These are phyloP conservation scores for Trichoderma gracile DNA, from an alignment of 2,329 filamentous ascomycete genomes.

Conservation along the genomic window DNA sequence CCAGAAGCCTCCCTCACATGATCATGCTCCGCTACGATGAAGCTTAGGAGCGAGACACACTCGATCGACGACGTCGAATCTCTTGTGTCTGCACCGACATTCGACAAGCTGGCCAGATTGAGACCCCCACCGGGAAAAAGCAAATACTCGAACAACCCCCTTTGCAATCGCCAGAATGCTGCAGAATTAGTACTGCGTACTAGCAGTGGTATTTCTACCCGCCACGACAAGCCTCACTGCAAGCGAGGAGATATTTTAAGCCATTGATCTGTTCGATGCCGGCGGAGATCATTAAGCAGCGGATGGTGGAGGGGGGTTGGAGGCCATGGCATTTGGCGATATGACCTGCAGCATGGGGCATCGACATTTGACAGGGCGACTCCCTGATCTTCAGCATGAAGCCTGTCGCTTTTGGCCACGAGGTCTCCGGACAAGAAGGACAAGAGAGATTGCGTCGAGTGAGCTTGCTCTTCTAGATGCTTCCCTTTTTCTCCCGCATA, in stretches of 20 bases:
- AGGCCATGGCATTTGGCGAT: constrained; percentile 12
- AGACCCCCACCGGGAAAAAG: constrained; percentile 14
- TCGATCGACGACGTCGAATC: not conserved
- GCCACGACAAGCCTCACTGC: not conserved
- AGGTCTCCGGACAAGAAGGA: not conserved
- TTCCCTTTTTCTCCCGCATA: constrained; percentile 12
- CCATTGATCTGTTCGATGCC: constrained; percentile 10
- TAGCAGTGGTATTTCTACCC: not conserved
- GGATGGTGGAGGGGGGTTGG: constrained; percentile 10
- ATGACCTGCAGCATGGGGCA: constrained; percentile 20
- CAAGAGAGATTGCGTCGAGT: constrained; percentile 11
- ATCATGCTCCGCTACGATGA: not conserved
- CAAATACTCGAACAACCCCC: constrained; percentile 12
- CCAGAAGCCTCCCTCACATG: constrained; percentile 15
- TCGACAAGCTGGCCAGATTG: constrained; percentile 14
- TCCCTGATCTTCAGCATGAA: constrained; percentile 8
- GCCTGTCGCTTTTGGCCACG: constrained; percentile 12
- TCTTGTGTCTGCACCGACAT: not conserved
- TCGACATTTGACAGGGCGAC: constrained; percentile 4
- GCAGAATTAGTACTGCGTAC: not conserved
- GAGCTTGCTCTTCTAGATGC: constrained; percentile 1
- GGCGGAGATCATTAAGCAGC: constrained; percentile 14
- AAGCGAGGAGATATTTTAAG: constrained; percentile 24
- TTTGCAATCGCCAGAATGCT: constrained; percentile 18
- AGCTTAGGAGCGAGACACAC: not conserved